These are phyloP conservation scores for Acacia crassicarpa DNA, from an alignment of 306 rosid genomes.

Conservation along the genomic window DNA sequence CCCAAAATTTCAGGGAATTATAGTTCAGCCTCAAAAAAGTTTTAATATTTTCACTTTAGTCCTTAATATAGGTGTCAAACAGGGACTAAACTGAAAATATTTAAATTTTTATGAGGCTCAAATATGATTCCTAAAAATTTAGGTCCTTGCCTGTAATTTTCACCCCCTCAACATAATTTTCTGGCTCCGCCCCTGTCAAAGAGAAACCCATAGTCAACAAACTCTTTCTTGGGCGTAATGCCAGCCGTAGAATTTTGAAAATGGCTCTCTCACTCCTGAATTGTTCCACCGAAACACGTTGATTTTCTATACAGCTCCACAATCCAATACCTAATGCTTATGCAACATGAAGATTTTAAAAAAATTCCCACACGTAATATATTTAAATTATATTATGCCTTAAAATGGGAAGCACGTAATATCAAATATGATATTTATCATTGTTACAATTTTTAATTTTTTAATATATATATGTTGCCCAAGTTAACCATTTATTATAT, in stretches of 20 bases:
- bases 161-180: too few relatives aligned
- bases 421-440: background rate
- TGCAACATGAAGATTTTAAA: constrained; percentile 2
- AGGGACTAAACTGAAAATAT: too few relatives aligned
- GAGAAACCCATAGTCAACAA: constrained; percentile 39
- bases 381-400: background rate
- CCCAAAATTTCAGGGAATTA: too few relatives aligned
- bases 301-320: constrained; percentile 7
- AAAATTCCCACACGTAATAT: background rate
- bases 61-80: too few relatives aligned
- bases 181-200: too few relatives aligned
- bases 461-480: background rate
- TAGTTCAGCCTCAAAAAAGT: too few relatives aligned
- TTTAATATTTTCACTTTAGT: too few relatives aligned
- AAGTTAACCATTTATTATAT: background rate
- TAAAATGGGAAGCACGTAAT: background rate
- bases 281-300: constrained; percentile 25
- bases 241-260: constrained; percentile 55
- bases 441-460: background rate
- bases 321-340: constrained; percentile 12
- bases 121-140: too few relatives aligned
- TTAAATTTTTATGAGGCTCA: too few relatives aligned
- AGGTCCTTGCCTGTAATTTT: too few relatives aligned
- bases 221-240: constrained; percentile 48
- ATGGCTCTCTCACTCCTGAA: background rate